Evolutionary conservation across 1,139 yeast species (phyloP).

Genomic region (Saccharomyces hybrid): DNA sequence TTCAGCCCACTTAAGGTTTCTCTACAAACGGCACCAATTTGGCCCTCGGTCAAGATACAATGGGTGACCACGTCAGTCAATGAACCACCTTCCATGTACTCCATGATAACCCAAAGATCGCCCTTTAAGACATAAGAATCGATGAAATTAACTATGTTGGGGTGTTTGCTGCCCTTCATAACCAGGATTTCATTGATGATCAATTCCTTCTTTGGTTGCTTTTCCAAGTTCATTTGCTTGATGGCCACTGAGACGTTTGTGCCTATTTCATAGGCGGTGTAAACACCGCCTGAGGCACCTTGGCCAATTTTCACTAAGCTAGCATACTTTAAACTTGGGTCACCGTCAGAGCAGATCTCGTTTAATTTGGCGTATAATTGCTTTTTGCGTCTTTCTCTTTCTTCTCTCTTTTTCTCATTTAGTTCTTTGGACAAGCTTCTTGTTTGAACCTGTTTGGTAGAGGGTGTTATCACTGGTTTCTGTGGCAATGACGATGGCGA

Average conservation of each 20-base stretch:
- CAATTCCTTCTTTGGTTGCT: slow-evolving; percentile 91
- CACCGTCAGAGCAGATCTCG: slow-evolving; percentile 77
- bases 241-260: slow-evolving; percentile 72
- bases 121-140: slow-evolving; percentile 69
- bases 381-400: slow-evolving; percentile 56
- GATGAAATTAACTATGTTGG: slow-evolving; percentile 84
- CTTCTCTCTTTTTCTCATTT: slow-evolving; percentile 55
- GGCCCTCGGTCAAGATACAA: slow-evolving; percentile 94
- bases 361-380: slow-evolving; percentile 64
- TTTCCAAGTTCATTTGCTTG: slow-evolving; percentile 87
- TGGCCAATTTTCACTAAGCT: slow-evolving; percentile 83
- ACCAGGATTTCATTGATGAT: slow-evolving; percentile 90
- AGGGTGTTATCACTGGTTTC: background rate
- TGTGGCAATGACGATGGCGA: slow-evolving; percentile 10
- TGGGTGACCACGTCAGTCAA: slow-evolving; percentile 92
- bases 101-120: slow-evolving; percentile 95
- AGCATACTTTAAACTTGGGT: slow-evolving; percentile 68
- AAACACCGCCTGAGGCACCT: slow-evolving; percentile 98
- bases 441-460: slow-evolving; percentile 9
- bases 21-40: slow-evolving; percentile 90
- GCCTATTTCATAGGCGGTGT: slow-evolving; percentile 69
- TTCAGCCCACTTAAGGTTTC: slow-evolving; percentile 81
- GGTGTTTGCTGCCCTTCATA: slow-evolving; percentile 86
- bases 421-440: slow-evolving; percentile 17
- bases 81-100: slow-evolving; percentile 96